Evolutionary conservation across 140 eudicot genomes (phyloP), one percentile per base, ranked within the genome.

Genomic region (Senecio squalidus): DNA sequence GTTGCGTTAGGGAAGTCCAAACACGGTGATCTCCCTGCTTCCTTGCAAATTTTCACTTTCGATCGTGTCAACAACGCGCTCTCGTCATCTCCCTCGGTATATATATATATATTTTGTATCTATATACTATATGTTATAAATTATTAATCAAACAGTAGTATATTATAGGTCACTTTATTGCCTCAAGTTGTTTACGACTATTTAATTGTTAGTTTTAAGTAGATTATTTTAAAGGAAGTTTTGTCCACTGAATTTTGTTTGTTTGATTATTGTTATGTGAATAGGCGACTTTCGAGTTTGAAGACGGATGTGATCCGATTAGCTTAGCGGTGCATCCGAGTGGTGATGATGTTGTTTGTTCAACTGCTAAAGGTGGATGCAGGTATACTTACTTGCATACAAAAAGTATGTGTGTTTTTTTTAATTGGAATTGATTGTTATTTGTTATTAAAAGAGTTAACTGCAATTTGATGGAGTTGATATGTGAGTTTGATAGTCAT

Each of bases 281-380:
- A 58, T 62, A 88, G 96, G 86, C 58, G 4, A 70, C 68, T 45
- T 72, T 70, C 52, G 87, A 64, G 43, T 77, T 93, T 69, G 90
- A 80, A 64, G 90, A 80, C 6, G 99, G 92, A 20, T 70, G 74
- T 66, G 76, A 80, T 52, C 87, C 95, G 6, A 74, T 84, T 25
- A 79, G 74, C 33, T 64, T 93, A 56, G 94, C 94, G 48, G 96
- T 78, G 60, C 98, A 86, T 64, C 98, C 98, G 7, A 86, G 83
- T 63, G 94, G 98, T 29, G 98, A 91, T 30, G 78, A 75, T 38
- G 17, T 93, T n/a, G 72, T 93, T 45, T 78, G 84, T 51, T 78
- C 90, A 40, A 81, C 89, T 26, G 67, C 85, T 59, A 55, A 75
- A 16, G 89, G 86, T 40, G 80, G 79, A 49, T 93, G 99, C 96